phyloP scores from a whole-genome alignment of 2,329 filamentous ascomycete species.

The Colletotrichum destructivum region DNA sequence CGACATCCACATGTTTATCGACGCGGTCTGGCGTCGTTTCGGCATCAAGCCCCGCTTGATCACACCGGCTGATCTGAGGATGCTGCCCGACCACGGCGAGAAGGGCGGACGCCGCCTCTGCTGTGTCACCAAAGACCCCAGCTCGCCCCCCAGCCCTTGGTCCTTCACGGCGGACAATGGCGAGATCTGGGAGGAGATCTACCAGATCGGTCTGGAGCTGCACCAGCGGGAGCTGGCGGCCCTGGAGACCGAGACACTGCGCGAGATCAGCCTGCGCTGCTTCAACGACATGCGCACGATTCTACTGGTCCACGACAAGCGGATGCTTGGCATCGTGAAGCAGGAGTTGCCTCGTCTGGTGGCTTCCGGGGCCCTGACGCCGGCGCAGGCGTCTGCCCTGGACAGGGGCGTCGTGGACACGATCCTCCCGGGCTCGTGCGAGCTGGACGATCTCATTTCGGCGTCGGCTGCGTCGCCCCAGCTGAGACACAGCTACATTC shows the following conservation, averaged over 20 bases:
- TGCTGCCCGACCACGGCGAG: constrained; percentile 47
- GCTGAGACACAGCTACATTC: constrained; percentile 49
- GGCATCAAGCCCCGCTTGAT: constrained; percentile 52
- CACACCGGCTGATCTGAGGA: constrained; percentile 51
- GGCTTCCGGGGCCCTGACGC: constrained; percentile 46
- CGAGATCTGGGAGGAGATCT: constrained; percentile 52
- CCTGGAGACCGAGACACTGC: constrained; percentile 51
- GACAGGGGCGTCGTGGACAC: constrained; percentile 53
- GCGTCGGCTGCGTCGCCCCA: constrained; percentile 34
- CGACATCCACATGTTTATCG: constrained; percentile 57
- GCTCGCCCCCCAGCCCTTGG: constrained; percentile 8
- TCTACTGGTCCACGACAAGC: constrained; percentile 59
- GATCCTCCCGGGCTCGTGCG: constrained; percentile 49
- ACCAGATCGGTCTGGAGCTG: constrained; percentile 57
- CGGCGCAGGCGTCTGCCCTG: constrained; percentile 47
- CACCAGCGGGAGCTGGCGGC: constrained; percentile 55
- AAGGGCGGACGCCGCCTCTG: constrained; percentile 50
- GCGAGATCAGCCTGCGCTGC: constrained; percentile 54
- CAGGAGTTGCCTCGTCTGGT: constrained; percentile 52
- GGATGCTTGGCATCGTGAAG: constrained; percentile 57
- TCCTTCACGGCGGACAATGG: constrained; percentile 36
- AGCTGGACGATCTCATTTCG: constrained; percentile 46
- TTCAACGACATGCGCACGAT: constrained; percentile 60
- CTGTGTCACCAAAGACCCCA: constrained; percentile 44
- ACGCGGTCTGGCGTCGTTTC: constrained; percentile 48